Evolutionary conservation across 2,329 filamentous ascomycete genomes (phyloP).

Genomic region (Akanthomyces muscarius): DNA sequence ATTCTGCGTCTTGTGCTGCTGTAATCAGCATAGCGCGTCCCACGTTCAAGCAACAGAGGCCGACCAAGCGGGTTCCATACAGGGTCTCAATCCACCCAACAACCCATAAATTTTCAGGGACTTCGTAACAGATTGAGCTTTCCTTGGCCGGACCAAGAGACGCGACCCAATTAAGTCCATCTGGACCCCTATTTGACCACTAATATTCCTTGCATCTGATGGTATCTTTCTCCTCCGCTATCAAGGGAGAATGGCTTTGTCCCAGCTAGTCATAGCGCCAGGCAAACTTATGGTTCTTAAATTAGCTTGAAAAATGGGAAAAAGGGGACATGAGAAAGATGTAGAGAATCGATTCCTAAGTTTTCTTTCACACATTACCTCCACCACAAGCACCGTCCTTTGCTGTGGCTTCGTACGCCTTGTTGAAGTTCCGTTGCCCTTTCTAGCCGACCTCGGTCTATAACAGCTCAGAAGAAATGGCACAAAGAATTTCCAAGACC

Average conservation of each 20-base stretch:
- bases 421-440: too few relatives aligned
- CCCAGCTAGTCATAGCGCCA: slow-evolving; percentile 7
- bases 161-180: neutral
- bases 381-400: neutral
- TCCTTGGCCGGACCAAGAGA: neutral
- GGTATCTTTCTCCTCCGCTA: neutral
- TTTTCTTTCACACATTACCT: neutral
- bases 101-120: slow-evolving; percentile 1
- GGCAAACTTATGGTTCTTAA: slow-evolving; percentile 1
- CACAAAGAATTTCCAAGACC: slow-evolving; percentile 10
- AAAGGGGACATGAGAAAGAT: slow-evolving; percentile 8
- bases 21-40: neutral
- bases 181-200: neutral
- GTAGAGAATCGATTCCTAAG: neutral
- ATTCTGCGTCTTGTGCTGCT: neutral
- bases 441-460: too few relatives aligned
- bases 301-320: slow-evolving; percentile 3
- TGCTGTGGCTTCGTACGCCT: neutral
- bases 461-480: neutral
- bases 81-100: neutral
- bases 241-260: neutral
- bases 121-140: neutral
- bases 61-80: neutral
- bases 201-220: neutral
- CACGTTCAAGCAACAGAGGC: neutral